These are phyloP conservation scores for Colletotrichum sublineola DNA, from an alignment of 2,329 filamentous ascomycete genomes.

Conservation along the genomic window DNA sequence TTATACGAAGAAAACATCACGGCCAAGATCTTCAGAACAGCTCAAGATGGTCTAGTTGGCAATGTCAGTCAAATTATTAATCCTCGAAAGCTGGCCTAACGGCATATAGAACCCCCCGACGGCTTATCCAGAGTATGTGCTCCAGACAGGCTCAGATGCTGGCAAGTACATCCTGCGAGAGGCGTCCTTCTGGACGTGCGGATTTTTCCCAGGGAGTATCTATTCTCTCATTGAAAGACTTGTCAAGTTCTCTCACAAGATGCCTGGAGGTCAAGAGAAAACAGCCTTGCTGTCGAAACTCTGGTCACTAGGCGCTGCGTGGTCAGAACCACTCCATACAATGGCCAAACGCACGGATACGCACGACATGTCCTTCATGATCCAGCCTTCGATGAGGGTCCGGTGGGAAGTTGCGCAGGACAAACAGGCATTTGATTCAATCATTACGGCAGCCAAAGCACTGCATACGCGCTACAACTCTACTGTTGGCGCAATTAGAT, in stretches of 20 bases:
- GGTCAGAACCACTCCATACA: constrained; percentile 54
- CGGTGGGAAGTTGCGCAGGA: constrained; percentile 62
- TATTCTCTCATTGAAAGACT: constrained; percentile 52
- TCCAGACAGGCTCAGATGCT: constrained; percentile 40
- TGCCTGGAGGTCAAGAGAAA: constrained; percentile 30
- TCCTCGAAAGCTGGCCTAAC: neutral
- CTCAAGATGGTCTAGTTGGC: constrained; percentile 26
- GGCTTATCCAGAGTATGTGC: constrained; percentile 44
- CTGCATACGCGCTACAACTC: constrained; percentile 59
- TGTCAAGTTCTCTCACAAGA: constrained; percentile 49
- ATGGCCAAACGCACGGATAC: constrained; percentile 60
- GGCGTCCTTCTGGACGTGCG: constrained; percentile 52
- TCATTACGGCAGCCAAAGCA: constrained; percentile 59
- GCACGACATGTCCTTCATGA: constrained; percentile 68
- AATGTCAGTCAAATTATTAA: constrained; percentile 34
- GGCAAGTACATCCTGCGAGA: constrained; percentile 42
- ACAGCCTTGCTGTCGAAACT: constrained; percentile 45
- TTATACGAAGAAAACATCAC: constrained; percentile 43
- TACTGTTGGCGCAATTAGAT: constrained; percentile 60
- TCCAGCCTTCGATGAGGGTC: constrained; percentile 62
- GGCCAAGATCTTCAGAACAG: constrained; percentile 44
- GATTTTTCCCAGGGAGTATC: constrained; percentile 55
- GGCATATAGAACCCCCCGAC: constrained; percentile 36
- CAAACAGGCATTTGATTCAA: constrained; percentile 52
- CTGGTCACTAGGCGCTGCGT: constrained; percentile 46